phyloP scores from a whole-genome alignment of 192 early-diverging fungal genomes.

The Thamnidium elegans region DNA sequence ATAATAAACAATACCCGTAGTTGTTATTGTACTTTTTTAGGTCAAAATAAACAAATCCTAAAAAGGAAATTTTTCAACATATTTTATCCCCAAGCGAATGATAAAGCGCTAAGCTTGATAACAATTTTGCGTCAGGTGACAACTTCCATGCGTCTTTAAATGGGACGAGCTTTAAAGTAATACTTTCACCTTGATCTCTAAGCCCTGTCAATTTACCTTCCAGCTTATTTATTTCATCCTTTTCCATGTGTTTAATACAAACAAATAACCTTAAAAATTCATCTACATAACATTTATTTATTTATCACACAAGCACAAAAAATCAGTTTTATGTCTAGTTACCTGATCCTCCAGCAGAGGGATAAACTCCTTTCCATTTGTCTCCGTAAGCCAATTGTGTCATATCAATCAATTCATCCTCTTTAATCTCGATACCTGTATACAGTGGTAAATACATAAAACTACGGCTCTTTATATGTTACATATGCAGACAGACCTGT shows the following conservation, averaged over 20 bases:
- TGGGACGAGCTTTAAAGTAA: conserved; percentile 63
- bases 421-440: conserved; percentile 52
- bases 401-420: conserved; percentile 65
- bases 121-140: conserved; percentile 70
- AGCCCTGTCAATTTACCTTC: conserved; percentile 67
- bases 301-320: no score
- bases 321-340: background rate
- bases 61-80: background rate
- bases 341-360: conserved; percentile 71
- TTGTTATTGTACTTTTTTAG: conserved; percentile 1
- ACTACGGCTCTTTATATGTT: no score
- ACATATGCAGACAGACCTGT: conserved; percentile 46
- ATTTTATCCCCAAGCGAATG: conserved; percentile 42
- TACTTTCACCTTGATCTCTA: conserved; percentile 73
- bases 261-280: conserved; percentile 74
- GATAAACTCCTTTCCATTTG: conserved; percentile 56
- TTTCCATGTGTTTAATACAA: conserved; percentile 55
- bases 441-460: no score
- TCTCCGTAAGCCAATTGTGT: conserved; percentile 51
- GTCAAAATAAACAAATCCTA: conserved; percentile 3
- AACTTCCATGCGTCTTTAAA: conserved; percentile 61
- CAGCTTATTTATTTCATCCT: conserved; percentile 52
- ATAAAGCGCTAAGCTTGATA: conserved; percentile 64
- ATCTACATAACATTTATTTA: conserved; percentile 16
- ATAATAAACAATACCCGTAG: no score